These are phyloP conservation scores for Umbelopsis vinacea DNA, from an alignment of 192 early-diverging fungal species.

Conservation along the genomic window DNA sequence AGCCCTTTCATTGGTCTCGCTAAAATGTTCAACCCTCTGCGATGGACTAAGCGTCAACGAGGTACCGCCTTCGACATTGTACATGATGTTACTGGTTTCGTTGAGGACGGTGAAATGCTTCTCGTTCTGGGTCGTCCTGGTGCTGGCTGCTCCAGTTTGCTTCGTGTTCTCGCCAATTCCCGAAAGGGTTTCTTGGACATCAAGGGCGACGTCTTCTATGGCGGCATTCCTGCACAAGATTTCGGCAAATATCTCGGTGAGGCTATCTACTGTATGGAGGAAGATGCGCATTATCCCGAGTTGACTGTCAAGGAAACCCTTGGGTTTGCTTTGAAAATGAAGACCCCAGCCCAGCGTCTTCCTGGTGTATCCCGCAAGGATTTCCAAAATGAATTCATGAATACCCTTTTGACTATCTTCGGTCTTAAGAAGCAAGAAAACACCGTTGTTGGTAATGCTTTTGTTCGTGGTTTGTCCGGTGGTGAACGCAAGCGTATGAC, in stretches of 20 bases:
- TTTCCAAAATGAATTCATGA: constrained; percentile 47
- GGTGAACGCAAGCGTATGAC: constrained; percentile 75
- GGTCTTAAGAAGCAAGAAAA: constrained; percentile 29
- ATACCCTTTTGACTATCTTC: constrained; percentile 26
- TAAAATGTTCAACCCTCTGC: constrained; percentile 41
- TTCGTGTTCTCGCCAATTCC: constrained; percentile 65
- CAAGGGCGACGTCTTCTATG: constrained; percentile 62
- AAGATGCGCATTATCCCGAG: constrained; percentile 74
- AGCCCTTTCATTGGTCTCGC: constrained; percentile 42
- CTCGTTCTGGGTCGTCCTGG: constrained; percentile 73
- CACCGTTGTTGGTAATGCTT: constrained; percentile 63
- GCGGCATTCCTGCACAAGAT: constrained; percentile 62
- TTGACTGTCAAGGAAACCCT: constrained; percentile 78
- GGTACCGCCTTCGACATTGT: constrained; percentile 55
- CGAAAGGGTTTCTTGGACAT: constrained; percentile 57
- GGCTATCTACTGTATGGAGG: constrained; percentile 33
- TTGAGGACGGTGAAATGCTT: constrained; percentile 72
- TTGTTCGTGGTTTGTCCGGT: constrained; percentile 72
- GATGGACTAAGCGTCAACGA: constrained; percentile 40
- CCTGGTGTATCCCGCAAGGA: constrained; percentile 45
- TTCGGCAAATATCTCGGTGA: constrained; percentile 53
- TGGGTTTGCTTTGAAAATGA: constrained; percentile 73
- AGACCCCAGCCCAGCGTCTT: constrained; percentile 59
- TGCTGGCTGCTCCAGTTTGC: constrained; percentile 68
- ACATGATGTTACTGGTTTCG: constrained; percentile 61